Base-by-base conservation (phyloP, 2,329 filamentous ascomycete genomes). In the Nemania diffusa region DNA sequence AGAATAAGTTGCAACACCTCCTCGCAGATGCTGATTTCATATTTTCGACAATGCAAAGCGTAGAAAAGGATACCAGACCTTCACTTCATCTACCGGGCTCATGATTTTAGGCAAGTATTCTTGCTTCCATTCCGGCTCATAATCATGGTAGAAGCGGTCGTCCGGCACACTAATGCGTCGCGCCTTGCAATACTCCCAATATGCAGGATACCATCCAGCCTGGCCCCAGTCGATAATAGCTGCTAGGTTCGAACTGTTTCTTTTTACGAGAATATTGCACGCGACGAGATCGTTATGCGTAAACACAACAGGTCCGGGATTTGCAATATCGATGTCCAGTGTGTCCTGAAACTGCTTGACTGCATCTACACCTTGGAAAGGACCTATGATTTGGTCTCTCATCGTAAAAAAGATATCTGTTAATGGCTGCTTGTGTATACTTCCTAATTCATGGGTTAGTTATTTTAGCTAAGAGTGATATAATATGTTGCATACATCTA, bases 31-130 rank as follows among this genome's bases (percentile, higher is more conserved):
- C 42, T 57, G 37, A 61, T 61, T 42, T 66, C 52, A 66, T 52
- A 62, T 62, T 34, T 5, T 66, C 15, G 57, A 48, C 44, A 66
- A 2, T 48, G 32, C 57, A 53, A 62, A 66, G 52, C 46, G 52
- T 61, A 65, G 44, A 66, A 66, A 66, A 53, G 32, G 46, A 66
- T 66, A 13, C 64, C 64, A 66, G 64, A 66, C 52, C 34, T 62
- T 27, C 52, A 27, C 64, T 48, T 62, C 58, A 62, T 62, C 64
- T 57, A 66, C 57, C 34, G 52, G 44, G 46, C 52, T 53, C 6
- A 66, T 52, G 46, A 66, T 61, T 57, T 32, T 15, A 48, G 57
- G 58, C 58, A 66, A 55, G 57, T 66, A 66, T 62, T 66, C 64
- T 37, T 9, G 57, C 64, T 62, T 62, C 52, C 64, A 66, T 58